Conservation (phyloP, 176 grass and related monocot genomes). For the Urochloa ruziziensis region DNA sequence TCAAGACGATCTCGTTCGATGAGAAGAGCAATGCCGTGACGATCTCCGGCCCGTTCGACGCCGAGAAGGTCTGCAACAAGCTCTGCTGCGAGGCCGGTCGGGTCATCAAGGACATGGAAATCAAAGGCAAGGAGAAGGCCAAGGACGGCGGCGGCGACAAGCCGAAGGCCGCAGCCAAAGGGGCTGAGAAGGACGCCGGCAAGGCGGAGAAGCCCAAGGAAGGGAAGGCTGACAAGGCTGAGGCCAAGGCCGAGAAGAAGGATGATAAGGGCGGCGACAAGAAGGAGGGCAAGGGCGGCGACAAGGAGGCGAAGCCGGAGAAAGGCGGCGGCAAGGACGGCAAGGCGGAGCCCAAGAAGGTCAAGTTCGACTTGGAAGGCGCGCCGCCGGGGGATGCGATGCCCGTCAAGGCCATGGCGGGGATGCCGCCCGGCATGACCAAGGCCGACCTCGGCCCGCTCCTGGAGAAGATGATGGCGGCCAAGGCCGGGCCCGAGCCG, state of each 20-base stretch:
- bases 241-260: slow-evolving; percentile 23
- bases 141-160: background rate
- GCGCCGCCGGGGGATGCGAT: background rate
- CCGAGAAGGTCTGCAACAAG: slow-evolving; percentile 53
- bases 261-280: background rate
- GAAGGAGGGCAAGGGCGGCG: background rate
- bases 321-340: slow-evolving; percentile 27
- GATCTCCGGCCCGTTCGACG: slow-evolving; percentile 74
- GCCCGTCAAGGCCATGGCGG: slow-evolving; percentile 18
- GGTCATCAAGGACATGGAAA: slow-evolving; percentile 64
- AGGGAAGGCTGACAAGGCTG: slow-evolving; percentile 4
- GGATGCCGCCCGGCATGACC: too few relatives aligned
- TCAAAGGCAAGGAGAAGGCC: slow-evolving; percentile 47
- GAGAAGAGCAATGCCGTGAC: slow-evolving; percentile 72
- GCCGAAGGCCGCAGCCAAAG: background rate
- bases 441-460: slow-evolving; percentile 46
- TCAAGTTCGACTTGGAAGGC: slow-evolving; percentile 1
- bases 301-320: background rate
- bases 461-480: slow-evolving; percentile 44
- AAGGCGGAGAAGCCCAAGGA: slow-evolving; percentile 1
- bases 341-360: slow-evolving; percentile 23
- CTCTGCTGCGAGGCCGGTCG: slow-evolving; percentile 57
- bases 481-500: slow-evolving; percentile 14
- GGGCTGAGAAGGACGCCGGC: background rate
- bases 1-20: slow-evolving; percentile 71